Conservation (phyloP, 148 eudicot species). For the Linanthus parryae region DNA sequence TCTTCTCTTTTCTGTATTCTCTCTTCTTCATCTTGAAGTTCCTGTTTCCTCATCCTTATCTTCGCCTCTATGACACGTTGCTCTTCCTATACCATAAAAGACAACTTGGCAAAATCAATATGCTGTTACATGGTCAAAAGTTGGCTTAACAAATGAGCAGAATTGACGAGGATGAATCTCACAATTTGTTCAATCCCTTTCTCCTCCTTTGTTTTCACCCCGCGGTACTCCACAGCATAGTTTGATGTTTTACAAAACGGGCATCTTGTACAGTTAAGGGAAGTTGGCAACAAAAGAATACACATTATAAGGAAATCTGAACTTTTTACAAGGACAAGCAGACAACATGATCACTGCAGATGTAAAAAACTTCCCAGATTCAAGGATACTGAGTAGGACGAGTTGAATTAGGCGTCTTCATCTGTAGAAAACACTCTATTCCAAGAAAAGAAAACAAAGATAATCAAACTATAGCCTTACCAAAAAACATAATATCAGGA, state of each 20-base stretch:
- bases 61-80: constrained; percentile 98
- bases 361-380: constrained; percentile 6
- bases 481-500: background rate
- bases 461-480: background rate
- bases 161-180: constrained; percentile 34
- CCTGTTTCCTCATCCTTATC: constrained; percentile 91
- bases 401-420: constrained; percentile 96
- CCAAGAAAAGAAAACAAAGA: no score
- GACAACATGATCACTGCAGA: background rate
- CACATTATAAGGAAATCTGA: background rate
- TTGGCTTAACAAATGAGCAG: background rate
- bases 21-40: constrained; percentile 82
- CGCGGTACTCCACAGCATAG: constrained; percentile 97
- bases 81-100: constrained; percentile 56
- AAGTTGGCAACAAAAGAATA: background rate
- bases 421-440: constrained; percentile 98
- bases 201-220: constrained; percentile 91
- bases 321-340: background rate
- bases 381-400: constrained; percentile 97
- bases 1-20: constrained; percentile 46
- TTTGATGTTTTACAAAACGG: constrained; percentile 92
- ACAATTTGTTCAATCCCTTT: constrained; percentile 92
- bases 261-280: constrained; percentile 70
- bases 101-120: constrained; percentile 1
- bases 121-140: background rate